Conservation (phyloP, 257 asterid species). For the Cinchona pubescens region DNA sequence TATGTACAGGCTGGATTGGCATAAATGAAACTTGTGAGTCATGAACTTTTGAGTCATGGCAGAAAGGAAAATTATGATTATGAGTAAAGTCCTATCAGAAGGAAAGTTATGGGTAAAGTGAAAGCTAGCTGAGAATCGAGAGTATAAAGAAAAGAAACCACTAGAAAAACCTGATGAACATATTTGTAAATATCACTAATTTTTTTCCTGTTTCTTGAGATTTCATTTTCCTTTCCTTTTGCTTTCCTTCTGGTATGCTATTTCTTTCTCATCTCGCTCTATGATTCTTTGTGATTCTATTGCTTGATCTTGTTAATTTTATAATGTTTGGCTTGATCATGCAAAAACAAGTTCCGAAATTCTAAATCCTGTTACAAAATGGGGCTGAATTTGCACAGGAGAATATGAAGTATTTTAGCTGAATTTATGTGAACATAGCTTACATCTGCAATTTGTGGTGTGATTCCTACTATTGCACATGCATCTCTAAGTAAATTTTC, state of each 20-base stretch:
- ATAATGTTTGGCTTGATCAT: neutral
- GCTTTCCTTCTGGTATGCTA: neutral
- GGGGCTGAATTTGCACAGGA: too few species aligned
- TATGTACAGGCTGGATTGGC: neutral
- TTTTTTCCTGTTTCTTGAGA: neutral
- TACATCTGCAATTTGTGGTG: neutral
- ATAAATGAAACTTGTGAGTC: neutral
- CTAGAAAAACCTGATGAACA: neutral
- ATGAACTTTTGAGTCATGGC: neutral
- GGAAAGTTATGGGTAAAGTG: neutral
- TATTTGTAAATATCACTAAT: neutral
- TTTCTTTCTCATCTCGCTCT: neutral
- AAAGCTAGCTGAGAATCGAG: neutral
- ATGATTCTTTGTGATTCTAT: neutral
- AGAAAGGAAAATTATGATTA: too few species aligned
- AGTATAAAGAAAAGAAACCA: neutral
- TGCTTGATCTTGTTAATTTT: neutral
- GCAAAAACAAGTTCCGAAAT: neutral
- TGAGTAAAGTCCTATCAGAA: too few species aligned
- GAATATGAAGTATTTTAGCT: neutral
- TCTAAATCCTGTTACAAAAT: neutral
- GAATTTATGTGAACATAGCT: neutral
- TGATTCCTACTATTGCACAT: neutral
- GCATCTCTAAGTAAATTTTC: neutral
- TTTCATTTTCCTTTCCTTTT: neutral